These are phyloP conservation scores for Triticum turgidum DNA, from an alignment of 176 grass and related monocot genomes.

Conservation along the genomic window DNA sequence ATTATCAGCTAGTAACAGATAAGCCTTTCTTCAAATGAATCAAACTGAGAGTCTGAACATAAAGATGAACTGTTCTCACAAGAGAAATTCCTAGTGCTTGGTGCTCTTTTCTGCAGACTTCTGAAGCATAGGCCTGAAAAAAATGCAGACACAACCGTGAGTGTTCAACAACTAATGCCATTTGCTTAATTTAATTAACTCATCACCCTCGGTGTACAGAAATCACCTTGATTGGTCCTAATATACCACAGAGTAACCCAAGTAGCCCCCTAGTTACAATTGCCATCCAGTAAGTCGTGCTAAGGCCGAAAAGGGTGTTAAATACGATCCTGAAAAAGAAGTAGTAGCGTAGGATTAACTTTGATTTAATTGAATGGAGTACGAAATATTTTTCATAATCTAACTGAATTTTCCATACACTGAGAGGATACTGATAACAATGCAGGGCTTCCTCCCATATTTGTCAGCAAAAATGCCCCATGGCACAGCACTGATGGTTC, in stretches of 20 bases:
- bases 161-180: background rate
- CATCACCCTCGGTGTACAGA: background rate
- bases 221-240: conserved; percentile 73
- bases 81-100: conserved; percentile 70
- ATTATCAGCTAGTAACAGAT: background rate
- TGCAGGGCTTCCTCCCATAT: conserved; percentile 70
- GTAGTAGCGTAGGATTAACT: background rate
- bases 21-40: background rate
- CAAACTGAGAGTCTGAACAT: background rate
- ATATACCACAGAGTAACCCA: conserved; percentile 59
- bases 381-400: background rate
- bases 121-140: conserved; percentile 73
- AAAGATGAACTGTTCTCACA: conserved; percentile 34
- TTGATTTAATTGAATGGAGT: background rate
- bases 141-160: conserved; percentile 21
- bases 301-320: conserved; percentile 76
- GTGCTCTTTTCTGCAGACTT: conserved; percentile 71
- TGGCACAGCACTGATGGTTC: conserved; percentile 60
- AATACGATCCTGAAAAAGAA: conserved; percentile 56
- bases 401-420: conserved; percentile 41
- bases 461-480: conserved; percentile 82
- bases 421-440: conserved; percentile 61
- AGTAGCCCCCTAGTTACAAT: conserved; percentile 56
- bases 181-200: background rate
- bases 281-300: conserved; percentile 72